Conservation (phyloP, 2,329 filamentous ascomycete genomes). For the Fusarium sp. region DNA sequence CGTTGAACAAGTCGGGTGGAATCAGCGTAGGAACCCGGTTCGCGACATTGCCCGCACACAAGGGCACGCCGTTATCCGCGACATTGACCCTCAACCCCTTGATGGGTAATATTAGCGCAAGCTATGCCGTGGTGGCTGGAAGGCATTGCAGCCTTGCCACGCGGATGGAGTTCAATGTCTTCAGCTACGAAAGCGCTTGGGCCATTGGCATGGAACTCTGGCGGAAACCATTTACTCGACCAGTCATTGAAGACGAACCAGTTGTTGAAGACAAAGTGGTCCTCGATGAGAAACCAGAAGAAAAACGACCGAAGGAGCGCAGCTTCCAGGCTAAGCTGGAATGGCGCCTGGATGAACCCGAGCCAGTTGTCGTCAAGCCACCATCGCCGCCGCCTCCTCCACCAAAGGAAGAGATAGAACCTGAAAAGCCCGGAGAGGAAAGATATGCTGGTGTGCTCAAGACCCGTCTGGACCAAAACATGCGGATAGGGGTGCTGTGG, state of each 20-base stretch:
- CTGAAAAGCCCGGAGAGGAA: slow-evolving; percentile 62
- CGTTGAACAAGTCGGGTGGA: slow-evolving; percentile 92
- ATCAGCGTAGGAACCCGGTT: slow-evolving; percentile 91
- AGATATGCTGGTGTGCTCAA: slow-evolving; percentile 90
- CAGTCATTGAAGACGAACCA: slow-evolving; percentile 54
- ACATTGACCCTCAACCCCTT: slow-evolving; percentile 93
- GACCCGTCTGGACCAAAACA: slow-evolving; percentile 88
- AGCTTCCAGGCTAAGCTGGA: slow-evolving; percentile 69
- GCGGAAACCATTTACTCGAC: slow-evolving; percentile 70
- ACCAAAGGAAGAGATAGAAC: slow-evolving; percentile 29
- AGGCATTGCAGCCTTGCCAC: slow-evolving; percentile 87
- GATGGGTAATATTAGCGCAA: slow-evolving; percentile 92
- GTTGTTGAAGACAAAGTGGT: slow-evolving; percentile 46
- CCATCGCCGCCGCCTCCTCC: slow-evolving; percentile 8
- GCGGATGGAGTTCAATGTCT: slow-evolving; percentile 96
- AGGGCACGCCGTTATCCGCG: slow-evolving; percentile 91
- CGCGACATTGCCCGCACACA: slow-evolving; percentile 83
- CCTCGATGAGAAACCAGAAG: slow-evolving; percentile 30
- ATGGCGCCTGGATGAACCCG: slow-evolving; percentile 60
- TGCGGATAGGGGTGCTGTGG: slow-evolving; percentile 89
- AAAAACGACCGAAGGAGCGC: slow-evolving; percentile 52
- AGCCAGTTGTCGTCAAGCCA: slow-evolving; percentile 41
- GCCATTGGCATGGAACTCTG: slow-evolving; percentile 93
- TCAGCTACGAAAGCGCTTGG: slow-evolving; percentile 96
- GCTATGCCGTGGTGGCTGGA: slow-evolving; percentile 90